These are phyloP conservation scores for Verticillium klebahnii DNA, from an alignment of 2,329 filamentous ascomycete species.

Conservation along the genomic window DNA sequence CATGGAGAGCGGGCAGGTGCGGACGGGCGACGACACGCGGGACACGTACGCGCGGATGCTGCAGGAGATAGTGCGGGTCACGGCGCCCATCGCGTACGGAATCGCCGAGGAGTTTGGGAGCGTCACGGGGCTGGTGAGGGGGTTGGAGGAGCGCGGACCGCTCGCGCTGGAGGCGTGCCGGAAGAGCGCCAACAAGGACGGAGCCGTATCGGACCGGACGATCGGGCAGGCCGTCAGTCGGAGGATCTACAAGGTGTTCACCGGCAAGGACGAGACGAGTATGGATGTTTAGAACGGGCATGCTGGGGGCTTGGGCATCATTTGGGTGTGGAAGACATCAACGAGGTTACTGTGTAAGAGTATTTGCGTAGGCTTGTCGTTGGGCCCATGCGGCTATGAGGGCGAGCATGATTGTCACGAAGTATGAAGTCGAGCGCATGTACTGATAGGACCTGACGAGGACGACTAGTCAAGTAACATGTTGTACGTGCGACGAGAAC, in stretches of 20 bases:
- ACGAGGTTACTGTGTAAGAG: no score
- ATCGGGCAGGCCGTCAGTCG: slow-evolving; percentile 56
- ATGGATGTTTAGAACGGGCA: slow-evolving; percentile 42
- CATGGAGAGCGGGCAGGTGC: slow-evolving; percentile 75
- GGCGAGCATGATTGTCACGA: no score
- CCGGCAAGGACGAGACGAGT: slow-evolving; percentile 48
- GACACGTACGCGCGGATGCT: slow-evolving; percentile 74
- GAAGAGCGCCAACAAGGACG: slow-evolving; percentile 53
- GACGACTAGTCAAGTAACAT: no score
- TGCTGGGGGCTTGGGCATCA: neutral
- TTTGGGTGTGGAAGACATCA: no score
- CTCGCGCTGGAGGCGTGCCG: slow-evolving; percentile 56
- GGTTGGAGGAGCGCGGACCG: slow-evolving; percentile 55
- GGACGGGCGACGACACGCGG: slow-evolving; percentile 56
- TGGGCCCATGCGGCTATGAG: no score
- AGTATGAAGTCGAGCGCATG: no score
- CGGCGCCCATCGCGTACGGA: slow-evolving; percentile 66
- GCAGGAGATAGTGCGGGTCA: slow-evolving; percentile 68
- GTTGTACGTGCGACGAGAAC: no score
- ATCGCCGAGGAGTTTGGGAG: slow-evolving; percentile 57
- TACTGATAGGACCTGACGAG: no score
- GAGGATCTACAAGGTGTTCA: slow-evolving; percentile 57
- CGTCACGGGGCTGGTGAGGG: slow-evolving; percentile 53
- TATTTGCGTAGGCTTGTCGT: no score
- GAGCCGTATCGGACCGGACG: slow-evolving; percentile 46